Evolutionary conservation across 1,284 basidiomycete species (phyloP).

Genomic region (Cryptococcus sp.): DNA sequence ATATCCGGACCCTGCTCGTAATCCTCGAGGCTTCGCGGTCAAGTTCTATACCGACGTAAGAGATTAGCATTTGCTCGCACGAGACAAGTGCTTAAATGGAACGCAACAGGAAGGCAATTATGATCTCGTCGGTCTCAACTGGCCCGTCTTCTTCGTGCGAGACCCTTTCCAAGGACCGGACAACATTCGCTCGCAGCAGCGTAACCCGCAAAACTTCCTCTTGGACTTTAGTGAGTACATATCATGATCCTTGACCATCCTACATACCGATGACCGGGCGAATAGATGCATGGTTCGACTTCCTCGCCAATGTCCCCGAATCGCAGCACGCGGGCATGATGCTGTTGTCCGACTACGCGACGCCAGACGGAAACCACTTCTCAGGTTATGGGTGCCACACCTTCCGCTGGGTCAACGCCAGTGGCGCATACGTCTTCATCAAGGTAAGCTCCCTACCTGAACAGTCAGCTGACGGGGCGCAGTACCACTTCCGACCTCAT

Average conservation of each 20-base stretch:
- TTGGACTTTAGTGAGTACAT: conserved; percentile 35
- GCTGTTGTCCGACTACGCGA: conserved; percentile 46
- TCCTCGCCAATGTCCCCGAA: conserved; percentile 48
- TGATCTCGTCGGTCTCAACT: conserved; percentile 45
- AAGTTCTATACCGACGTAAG: conserved; percentile 46
- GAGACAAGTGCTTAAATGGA: not conserved
- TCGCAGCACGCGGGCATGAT: conserved; percentile 46
- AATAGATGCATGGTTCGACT: conserved; percentile 49
- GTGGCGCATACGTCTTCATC: conserved; percentile 30
- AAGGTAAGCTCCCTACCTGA: conserved; percentile 20
- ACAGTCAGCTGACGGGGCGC: conserved; percentile 1
- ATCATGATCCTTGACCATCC: not conserved
- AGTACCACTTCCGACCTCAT: conserved; percentile 41
- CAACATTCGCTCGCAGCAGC: conserved; percentile 49
- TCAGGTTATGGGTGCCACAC: conserved; percentile 44
- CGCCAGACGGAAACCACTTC: conserved; percentile 43
- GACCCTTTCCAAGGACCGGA: conserved; percentile 44
- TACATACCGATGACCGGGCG: conserved; percentile 3
- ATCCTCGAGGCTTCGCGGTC: conserved; percentile 40
- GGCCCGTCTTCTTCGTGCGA: conserved; percentile 43
- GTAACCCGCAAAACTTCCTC: conserved; percentile 43
- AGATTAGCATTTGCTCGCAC: not conserved
- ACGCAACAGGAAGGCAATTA: conserved; percentile 37
- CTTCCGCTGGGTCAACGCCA: conserved; percentile 34
- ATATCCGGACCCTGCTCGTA: conserved; percentile 39